Evolutionary conservation across 1,284 basidiomycete species (phyloP), one percentile per base, ranked within the genome.

Genomic region (Xerocomus nothofagi): DNA sequence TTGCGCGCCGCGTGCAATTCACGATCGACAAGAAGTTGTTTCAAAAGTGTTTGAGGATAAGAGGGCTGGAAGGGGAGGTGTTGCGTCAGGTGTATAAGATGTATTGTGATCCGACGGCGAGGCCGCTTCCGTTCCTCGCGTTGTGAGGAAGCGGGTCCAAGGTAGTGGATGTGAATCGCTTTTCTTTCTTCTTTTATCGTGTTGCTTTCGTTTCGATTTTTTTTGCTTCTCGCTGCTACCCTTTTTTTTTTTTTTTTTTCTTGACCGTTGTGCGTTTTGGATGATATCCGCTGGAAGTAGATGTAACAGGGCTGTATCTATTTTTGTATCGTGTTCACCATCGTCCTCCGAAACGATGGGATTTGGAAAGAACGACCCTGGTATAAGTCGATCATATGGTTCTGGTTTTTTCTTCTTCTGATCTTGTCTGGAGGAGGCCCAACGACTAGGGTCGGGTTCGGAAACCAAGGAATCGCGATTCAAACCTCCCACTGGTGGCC

Each of bases 1-100:
- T 91, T 11, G 86, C 91, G 2, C 81, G 82, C 50, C 78, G 80
- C 49, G 77, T 86, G 34, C 79, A 86, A 37, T 87, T 81, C 56
- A 77, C 82, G 36, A 71, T 87, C 20, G 86, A 91, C 63, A 82
- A 83, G 69, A 83, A 79, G 64, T 67, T 89, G 38, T 90, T 87
- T 69, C 82, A 88, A 63, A 80, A 76, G 51, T 91, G 89, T 67
- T 71, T 92, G 46, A 79, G 81, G 55, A 71, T 93, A 42, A 77
- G 84, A 20, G 86, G 81, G 17, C 67, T 88, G 50, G 78, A 84
- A 52, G 55, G 68, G 17, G 76, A 79, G 24, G 77, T 71, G 47
- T 65, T 86, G 33, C 71, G 77, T 44, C 73, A 79, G 33, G 81
- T 71, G 41, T 59, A 70, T 45, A 60, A 58, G 50, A 65, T 75